phyloP scores from a whole-genome alignment of 208 protist species.

The Acanthamoeba castellanii region DNA sequence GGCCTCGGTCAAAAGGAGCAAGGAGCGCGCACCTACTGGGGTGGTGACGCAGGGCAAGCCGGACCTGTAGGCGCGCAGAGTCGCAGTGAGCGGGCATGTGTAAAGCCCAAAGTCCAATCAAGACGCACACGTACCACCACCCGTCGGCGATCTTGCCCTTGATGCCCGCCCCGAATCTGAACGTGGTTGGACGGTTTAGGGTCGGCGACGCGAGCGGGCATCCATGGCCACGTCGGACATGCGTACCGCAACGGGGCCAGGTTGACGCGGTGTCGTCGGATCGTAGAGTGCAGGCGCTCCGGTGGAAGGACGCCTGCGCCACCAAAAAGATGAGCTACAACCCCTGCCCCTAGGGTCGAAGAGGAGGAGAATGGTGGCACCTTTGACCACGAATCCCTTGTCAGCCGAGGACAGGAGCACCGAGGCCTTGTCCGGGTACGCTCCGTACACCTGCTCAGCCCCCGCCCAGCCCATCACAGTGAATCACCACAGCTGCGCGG shows the following conservation, averaged over 20 bases:
- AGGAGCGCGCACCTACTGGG: not conserved
- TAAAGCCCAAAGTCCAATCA: no score
- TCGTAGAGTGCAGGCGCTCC: not conserved
- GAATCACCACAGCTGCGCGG: not conserved
- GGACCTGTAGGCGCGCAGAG: not conserved
- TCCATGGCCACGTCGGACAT: not conserved
- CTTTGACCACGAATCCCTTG: slow-evolving; percentile 36
- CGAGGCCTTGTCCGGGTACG: slow-evolving; percentile 66
- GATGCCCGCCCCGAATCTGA: not conserved
- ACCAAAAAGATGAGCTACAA: not conserved
- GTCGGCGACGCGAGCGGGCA: no score
- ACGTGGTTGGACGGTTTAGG: not conserved
- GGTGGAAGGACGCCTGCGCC: not conserved
- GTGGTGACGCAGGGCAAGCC: slow-evolving; percentile 20
- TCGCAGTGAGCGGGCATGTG: no score
- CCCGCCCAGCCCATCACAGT: no score
- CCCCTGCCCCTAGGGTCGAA: no score
- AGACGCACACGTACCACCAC: not conserved
- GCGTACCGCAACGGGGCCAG: slow-evolving; percentile 30
- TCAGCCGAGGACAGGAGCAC: slow-evolving; percentile 5
- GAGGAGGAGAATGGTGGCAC: not conserved
- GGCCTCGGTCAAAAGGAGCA: no score
- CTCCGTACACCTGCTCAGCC: slow-evolving; percentile 67
- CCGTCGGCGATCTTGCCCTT: slow-evolving; percentile 39
- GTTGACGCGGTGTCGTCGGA: slow-evolving; percentile 14